These are phyloP conservation scores for Bonia amplexicaulis DNA, from an alignment of 176 grass and related monocot species.

Conservation along the genomic window DNA sequence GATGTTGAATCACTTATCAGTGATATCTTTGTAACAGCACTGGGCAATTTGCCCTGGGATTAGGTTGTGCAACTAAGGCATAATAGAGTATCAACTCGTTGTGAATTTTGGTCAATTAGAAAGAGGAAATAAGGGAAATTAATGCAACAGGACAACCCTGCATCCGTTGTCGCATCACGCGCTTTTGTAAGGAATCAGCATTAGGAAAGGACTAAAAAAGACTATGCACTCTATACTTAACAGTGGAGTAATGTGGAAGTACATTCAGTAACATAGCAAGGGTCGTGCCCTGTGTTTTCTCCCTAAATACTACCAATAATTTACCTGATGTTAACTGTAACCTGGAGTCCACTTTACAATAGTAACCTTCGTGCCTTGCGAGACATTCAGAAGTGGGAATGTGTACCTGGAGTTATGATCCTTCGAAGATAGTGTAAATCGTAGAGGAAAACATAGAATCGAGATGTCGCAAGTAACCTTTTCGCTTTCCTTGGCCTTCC, in stretches of 20 bases:
- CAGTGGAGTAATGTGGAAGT: background rate
- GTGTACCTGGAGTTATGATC: background rate
- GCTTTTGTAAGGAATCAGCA: background rate
- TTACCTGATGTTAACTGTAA: background rate
- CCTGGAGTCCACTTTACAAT: background rate
- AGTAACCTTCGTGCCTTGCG: background rate
- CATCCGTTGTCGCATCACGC: background rate
- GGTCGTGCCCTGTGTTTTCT: background rate
- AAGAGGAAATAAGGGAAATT: no score
- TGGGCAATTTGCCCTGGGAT: background rate
- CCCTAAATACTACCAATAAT: background rate
- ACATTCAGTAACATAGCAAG: background rate
- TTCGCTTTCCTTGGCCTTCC: conserved; percentile 18
- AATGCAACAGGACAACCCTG: background rate
- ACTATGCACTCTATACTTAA: background rate
- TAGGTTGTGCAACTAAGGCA: background rate
- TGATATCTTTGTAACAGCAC: background rate
- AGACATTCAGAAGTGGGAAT: background rate
- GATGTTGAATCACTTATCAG: background rate
- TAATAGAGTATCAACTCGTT: background rate
- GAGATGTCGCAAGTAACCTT: background rate
- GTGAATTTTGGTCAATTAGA: background rate
- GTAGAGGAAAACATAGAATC: background rate
- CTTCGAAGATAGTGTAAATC: background rate
- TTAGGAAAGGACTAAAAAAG: background rate